Conservation (phyloP, 1,284 basidiomycete species). For the Sanghuangporus baumii region DNA sequence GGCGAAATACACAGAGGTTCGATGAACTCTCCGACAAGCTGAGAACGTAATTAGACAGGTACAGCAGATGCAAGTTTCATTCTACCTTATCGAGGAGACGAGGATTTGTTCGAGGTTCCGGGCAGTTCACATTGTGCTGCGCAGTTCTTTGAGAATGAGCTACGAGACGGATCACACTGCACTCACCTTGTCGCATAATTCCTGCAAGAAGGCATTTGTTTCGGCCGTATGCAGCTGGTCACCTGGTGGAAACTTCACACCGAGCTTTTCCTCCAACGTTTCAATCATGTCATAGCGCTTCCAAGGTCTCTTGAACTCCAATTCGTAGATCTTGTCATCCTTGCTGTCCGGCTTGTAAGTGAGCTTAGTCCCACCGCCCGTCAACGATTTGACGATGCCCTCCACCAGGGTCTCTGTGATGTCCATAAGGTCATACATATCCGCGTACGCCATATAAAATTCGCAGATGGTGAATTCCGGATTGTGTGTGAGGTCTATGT, state of each 20-base stretch:
- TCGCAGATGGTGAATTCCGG: slow-evolving; percentile 99
- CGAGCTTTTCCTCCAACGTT: slow-evolving; percentile 92
- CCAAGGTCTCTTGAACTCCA: slow-evolving; percentile 96
- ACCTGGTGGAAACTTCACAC: slow-evolving; percentile 90
- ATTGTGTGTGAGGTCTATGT: slow-evolving; percentile 98
- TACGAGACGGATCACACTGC: neutral
- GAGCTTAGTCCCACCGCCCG: slow-evolving; percentile 76
- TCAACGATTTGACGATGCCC: slow-evolving; percentile 88
- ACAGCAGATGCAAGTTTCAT: slow-evolving; percentile 7
- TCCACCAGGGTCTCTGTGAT: slow-evolving; percentile 91
- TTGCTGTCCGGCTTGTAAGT: slow-evolving; percentile 93
- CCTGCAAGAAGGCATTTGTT: slow-evolving; percentile 85
- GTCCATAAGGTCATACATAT: slow-evolving; percentile 99
- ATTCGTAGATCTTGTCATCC: slow-evolving; percentile 71
- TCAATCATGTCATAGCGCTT: slow-evolving; percentile 98
- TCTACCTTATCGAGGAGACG: slow-evolving; percentile 89
- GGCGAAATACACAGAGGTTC: slow-evolving; percentile 96
- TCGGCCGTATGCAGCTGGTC: slow-evolving; percentile 87
- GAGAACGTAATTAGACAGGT: slow-evolving; percentile 11
- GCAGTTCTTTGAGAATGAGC: neutral
- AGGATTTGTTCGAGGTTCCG: slow-evolving; percentile 93
- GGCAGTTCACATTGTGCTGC: slow-evolving; percentile 95
- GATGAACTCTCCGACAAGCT: slow-evolving; percentile 97
- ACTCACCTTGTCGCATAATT: slow-evolving; percentile 76
- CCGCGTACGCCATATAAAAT: slow-evolving; percentile 99